Conservation (phyloP, 495 filamentous ascomycete genomes). For the Penicillium waksmanii region DNA sequence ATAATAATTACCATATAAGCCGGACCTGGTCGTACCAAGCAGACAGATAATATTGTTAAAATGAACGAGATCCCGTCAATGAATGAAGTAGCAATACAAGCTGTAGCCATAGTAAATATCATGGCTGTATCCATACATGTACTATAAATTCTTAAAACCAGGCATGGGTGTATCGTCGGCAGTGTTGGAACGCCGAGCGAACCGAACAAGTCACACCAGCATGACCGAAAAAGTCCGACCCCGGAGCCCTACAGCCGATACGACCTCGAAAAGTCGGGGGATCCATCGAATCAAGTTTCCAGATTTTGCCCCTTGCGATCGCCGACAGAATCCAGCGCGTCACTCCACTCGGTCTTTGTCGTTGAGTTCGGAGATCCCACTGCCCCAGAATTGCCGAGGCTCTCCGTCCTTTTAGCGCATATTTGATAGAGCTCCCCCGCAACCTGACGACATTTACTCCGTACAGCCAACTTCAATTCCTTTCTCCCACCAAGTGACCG, state of each 20-base stretch:
- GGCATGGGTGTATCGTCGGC: background rate
- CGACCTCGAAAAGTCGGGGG: slow-evolving; percentile 12
- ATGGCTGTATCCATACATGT: too few relatives aligned
- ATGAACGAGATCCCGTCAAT: background rate
- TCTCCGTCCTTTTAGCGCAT: slow-evolving; percentile 27
- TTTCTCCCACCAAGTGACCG: background rate
- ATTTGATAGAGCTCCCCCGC: slow-evolving; percentile 37
- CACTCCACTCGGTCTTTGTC: background rate
- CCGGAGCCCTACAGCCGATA: slow-evolving; percentile 2
- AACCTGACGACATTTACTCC: slow-evolving; percentile 13
- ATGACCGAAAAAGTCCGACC: slow-evolving; percentile 30
- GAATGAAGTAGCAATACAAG: background rate
- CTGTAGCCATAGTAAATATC: too few relatives aligned
- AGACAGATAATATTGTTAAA: background rate
- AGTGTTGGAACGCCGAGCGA: slow-evolving; percentile 1
- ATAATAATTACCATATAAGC: slow-evolving; percentile 6
- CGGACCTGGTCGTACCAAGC: slow-evolving; percentile 3
- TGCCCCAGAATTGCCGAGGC: slow-evolving; percentile 33
- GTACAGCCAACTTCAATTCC: background rate
- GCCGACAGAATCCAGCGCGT: slow-evolving; percentile 6
- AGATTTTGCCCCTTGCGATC: background rate
- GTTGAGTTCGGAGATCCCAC: slow-evolving; percentile 14
- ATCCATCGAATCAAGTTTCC: slow-evolving; percentile 20
- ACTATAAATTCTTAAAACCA: background rate
- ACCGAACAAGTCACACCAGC: background rate